Percentiles rank a stretch among this genome's conserved stretches.
These are phyloP conservation scores for Rhizopus sp. DNA, from an alignment of 371 early-diverging fungal genomes.

Conservation along the genomic window DNA sequence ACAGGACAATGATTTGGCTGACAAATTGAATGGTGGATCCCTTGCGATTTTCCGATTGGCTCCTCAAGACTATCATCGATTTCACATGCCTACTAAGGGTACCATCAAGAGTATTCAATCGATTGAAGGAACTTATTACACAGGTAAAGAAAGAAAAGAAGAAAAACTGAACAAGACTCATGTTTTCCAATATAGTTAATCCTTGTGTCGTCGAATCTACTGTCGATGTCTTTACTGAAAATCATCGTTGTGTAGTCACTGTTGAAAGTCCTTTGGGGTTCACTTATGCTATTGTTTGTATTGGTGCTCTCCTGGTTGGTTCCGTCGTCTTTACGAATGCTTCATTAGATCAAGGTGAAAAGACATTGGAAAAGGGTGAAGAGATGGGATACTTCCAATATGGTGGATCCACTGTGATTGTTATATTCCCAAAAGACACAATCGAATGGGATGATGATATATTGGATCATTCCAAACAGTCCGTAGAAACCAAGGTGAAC, in stretches of 20 bases:
- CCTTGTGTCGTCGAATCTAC: conserved; percentile 48
- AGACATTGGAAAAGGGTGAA: conserved; percentile 48
- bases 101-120: conserved; percentile 30
- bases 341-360: conserved; percentile 17
- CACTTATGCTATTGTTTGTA: conserved; percentile 40
- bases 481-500: conserved; percentile 57
- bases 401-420: conserved; percentile 66
- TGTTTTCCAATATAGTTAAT: conserved; percentile 29
- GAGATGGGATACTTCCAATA: conserved; percentile 74
- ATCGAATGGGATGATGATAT: conserved; percentile 67
- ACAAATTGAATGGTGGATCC: conserved; percentile 58
- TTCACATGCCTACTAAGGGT: conserved; percentile 71
- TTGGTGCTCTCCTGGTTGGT: conserved; percentile 53
- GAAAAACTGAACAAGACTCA: neutral
- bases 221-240: conserved; percentile 54
- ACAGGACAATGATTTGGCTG: conserved; percentile 44
- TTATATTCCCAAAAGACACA: conserved; percentile 58
- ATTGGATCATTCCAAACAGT: conserved; percentile 46
- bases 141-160: conserved; percentile 22
- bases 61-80: conserved; percentile 83
- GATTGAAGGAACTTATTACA: conserved; percentile 37
- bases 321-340: conserved; percentile 50
- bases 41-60: conserved; percentile 73
- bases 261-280: conserved; percentile 22
- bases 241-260: conserved; percentile 40